A percentile compares a stretch with the other conserved stretches of the same genome.
These are phyloP conservation scores for Aspergillus mulundensis DNA, from an alignment of 495 filamentous ascomycete species.

Conservation along the genomic window DNA sequence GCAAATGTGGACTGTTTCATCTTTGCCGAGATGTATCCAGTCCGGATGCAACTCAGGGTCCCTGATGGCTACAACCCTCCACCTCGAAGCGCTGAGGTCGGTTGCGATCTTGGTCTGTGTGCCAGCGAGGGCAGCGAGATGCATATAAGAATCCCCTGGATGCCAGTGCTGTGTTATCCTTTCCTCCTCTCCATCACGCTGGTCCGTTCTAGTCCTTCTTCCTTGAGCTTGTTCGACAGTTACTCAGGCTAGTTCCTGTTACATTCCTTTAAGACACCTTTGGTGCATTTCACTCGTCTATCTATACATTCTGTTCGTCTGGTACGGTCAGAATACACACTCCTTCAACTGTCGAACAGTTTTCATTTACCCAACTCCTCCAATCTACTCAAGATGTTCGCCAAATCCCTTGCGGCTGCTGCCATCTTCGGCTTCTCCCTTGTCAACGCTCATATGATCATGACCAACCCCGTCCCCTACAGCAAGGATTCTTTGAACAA, in stretches of 20 bases:
- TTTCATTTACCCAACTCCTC: conserved; percentile 12
- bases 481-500: conserved; percentile 47
- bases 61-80: conserved; percentile 3
- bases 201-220: conserved; percentile 25
- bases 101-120: conserved; percentile 4
- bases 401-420: conserved; percentile 35
- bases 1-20: conserved; percentile 10
- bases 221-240: conserved; percentile 26
- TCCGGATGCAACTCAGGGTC: conserved; percentile 4
- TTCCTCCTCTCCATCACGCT: conserved; percentile 20
- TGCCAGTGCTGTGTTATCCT: conserved; percentile 7
- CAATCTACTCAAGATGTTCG: conserved; percentile 36
- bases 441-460: conserved; percentile 61
- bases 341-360: conserved; percentile 27
- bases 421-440: conserved; percentile 48
- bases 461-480: conserved; percentile 67
- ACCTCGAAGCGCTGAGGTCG: conserved; percentile 5
- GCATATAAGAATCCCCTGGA: conserved; percentile 20
- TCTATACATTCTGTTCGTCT: conserved; percentile 34
- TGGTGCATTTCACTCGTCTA: conserved; percentile 26
- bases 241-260: conserved; percentile 34
- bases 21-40: conserved; percentile 7
- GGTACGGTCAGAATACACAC: conserved; percentile 35
- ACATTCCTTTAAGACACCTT: conserved; percentile 26
- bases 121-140: not conserved